These are phyloP conservation scores for Aspergillus oerlinghausenensis DNA, from an alignment of 2,329 filamentous ascomycete genomes.

Conservation along the genomic window DNA sequence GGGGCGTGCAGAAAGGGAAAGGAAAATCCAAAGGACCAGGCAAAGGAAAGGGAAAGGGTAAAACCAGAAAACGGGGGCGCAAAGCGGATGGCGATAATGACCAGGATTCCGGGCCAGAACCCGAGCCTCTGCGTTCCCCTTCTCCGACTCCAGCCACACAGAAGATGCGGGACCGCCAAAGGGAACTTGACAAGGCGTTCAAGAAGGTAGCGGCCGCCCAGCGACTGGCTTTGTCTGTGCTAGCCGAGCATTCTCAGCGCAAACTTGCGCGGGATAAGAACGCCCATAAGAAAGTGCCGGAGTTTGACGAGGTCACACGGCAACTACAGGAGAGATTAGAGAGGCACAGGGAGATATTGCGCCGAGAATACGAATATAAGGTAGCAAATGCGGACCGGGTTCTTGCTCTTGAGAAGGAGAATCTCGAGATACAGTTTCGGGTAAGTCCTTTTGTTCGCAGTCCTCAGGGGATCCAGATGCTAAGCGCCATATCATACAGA, in stretches of 20 bases:
- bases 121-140: constrained; percentile 28
- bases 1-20: not conserved
- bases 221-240: constrained; percentile 34
- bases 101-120: not conserved
- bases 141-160: constrained; percentile 34
- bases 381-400: constrained; percentile 26
- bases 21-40: not conserved
- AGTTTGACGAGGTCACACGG: constrained; percentile 34
- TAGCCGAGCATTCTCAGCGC: constrained; percentile 37
- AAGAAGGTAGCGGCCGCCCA: constrained; percentile 40
- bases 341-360: constrained; percentile 24
- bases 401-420: constrained; percentile 27
- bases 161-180: constrained; percentile 38
- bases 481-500: constrained; percentile 12
- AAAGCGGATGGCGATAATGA: constrained; percentile 11
- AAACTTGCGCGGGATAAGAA: constrained; percentile 38
- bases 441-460: constrained; percentile 17
- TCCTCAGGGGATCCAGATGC: not conserved
- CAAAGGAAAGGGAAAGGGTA: not conserved
- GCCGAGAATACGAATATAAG: constrained; percentile 31
- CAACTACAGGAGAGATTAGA: constrained; percentile 27
- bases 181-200: constrained; percentile 39
- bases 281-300: constrained; percentile 36
- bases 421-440: constrained; percentile 29
- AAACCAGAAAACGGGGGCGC: constrained; percentile 18